A percentile compares a stretch with the other conserved stretches of the same genome.
Evolutionary conservation across 768 basidiomycete species (phyloP).

Genomic region (Leccinellum luteum): DNA sequence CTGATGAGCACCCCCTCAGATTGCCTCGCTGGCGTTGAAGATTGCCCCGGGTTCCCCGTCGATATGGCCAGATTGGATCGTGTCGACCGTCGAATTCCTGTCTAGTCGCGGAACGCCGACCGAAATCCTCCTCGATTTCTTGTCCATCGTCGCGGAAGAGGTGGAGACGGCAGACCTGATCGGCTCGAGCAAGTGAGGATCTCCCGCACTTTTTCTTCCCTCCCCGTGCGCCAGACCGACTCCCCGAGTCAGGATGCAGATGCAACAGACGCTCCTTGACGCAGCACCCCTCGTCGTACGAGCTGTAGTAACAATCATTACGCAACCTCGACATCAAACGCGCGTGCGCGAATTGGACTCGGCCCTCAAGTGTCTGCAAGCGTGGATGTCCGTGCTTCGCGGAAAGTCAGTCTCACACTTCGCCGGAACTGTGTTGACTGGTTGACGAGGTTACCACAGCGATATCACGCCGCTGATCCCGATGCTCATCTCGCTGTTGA

Average conservation of each 20-base stretch:
- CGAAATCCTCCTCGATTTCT: slow-evolving; percentile 67
- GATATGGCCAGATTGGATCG: slow-evolving; percentile 75
- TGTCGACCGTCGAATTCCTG: slow-evolving; percentile 59
- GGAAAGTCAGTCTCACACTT: slow-evolving; percentile 50
- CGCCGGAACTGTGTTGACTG: background rate
- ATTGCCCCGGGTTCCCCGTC: slow-evolving; percentile 57
- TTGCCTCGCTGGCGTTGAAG: slow-evolving; percentile 70
- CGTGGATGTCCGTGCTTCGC: slow-evolving; percentile 75
- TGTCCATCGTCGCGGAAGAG: slow-evolving; percentile 85
- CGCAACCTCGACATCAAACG: slow-evolving; percentile 34
- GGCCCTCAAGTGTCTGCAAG: slow-evolving; percentile 76
- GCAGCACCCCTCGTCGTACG: slow-evolving; percentile 71
- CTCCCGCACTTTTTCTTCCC: background rate
- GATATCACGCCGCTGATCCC: slow-evolving; percentile 70
- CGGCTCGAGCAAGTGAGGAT: slow-evolving; percentile 65
- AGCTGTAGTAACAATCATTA: slow-evolving; percentile 60
- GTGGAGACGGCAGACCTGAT: slow-evolving; percentile 72
- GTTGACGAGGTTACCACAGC: slow-evolving; percentile 33
- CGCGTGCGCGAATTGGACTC: slow-evolving; percentile 51
- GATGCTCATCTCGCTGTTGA: slow-evolving; percentile 51
- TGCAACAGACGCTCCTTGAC: slow-evolving; percentile 63
- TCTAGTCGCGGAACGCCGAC: slow-evolving; percentile 56
- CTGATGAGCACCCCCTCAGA: slow-evolving; percentile 34
- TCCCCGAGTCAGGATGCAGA: slow-evolving; percentile 46
- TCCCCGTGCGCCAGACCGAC: slow-evolving; percentile 6